These are phyloP conservation scores for Lentinula novae-zelandiae DNA, from an alignment of 1,284 basidiomycete species.

Conservation along the genomic window DNA sequence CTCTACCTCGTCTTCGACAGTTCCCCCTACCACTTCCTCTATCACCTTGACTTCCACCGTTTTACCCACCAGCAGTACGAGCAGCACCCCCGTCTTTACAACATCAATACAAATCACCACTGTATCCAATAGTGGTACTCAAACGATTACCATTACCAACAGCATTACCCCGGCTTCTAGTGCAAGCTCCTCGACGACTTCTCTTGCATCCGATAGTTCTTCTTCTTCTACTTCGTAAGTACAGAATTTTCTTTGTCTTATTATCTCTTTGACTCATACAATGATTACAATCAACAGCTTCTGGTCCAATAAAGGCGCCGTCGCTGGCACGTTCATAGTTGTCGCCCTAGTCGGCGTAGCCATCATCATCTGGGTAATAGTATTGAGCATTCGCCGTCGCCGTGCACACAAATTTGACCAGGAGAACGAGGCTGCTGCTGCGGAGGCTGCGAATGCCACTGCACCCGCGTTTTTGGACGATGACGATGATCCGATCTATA, in stretches of 20 bases:
- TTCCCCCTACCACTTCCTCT: constrained; percentile 7
- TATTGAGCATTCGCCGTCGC: constrained; percentile 33
- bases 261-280: background rate
- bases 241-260: background rate
- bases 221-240: constrained; percentile 5
- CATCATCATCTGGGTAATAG: constrained; percentile 30
- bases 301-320: constrained; percentile 39
- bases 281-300: constrained; percentile 26
- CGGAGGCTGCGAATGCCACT: constrained; percentile 27
- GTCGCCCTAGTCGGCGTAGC: constrained; percentile 34
- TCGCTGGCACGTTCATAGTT: constrained; percentile 39
- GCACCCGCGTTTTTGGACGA: constrained; percentile 3
- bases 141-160: constrained; percentile 2
- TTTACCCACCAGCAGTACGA: background rate
- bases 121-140: constrained; percentile 1
- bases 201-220: background rate
- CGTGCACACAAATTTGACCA: constrained; percentile 37
- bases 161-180: background rate
- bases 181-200: background rate
- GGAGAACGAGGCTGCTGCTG: constrained; percentile 30
- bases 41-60: background rate
- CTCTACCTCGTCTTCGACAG: background rate
- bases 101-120: constrained; percentile 5
- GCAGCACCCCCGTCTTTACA: background rate
- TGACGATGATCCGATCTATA: constrained; percentile 2